Conservation (phyloP, 345 rosid species). For the Boechera retrofracta region DNA sequence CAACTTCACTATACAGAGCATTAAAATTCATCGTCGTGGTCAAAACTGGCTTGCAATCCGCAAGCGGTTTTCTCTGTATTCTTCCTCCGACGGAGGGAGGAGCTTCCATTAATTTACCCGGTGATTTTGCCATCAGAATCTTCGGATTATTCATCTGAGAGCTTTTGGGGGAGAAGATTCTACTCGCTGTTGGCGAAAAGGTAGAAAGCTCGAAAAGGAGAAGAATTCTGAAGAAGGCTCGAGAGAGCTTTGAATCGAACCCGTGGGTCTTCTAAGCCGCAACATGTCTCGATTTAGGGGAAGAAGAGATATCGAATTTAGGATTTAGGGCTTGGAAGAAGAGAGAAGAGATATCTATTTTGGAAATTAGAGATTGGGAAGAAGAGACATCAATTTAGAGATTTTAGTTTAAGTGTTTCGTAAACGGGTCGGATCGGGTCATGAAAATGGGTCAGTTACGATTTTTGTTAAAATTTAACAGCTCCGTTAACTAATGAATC, state of each 20-base stretch:
- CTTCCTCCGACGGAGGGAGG: slow-evolving; percentile 13
- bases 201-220: slow-evolving; percentile 1
- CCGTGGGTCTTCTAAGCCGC: too few species aligned
- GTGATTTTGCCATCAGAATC: slow-evolving; percentile 7
- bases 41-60: slow-evolving; percentile 49
- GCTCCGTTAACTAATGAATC: too few species aligned
- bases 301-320: too few species aligned
- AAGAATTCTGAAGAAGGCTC: slow-evolving; percentile 28
- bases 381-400: too few species aligned
- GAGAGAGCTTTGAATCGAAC: slow-evolving; percentile 1
- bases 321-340: too few species aligned
- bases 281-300: too few species aligned
- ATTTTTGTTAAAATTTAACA: too few species aligned
- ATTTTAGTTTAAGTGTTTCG: too few species aligned
- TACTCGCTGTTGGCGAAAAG: slow-evolving; percentile 41
- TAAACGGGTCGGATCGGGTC: too few species aligned
- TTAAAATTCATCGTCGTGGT: slow-evolving; percentile 94
- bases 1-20: slow-evolving; percentile 87
- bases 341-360: too few species aligned
- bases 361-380: too few species aligned
- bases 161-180: slow-evolving; percentile 18
- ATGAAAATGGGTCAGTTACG: too few species aligned
- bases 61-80: slow-evolving; percentile 40
- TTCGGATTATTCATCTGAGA: background rate
- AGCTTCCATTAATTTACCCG: slow-evolving; percentile 25